Conservation (phyloP, 345 rosid genomes). For the Boechera stricta region DNA sequence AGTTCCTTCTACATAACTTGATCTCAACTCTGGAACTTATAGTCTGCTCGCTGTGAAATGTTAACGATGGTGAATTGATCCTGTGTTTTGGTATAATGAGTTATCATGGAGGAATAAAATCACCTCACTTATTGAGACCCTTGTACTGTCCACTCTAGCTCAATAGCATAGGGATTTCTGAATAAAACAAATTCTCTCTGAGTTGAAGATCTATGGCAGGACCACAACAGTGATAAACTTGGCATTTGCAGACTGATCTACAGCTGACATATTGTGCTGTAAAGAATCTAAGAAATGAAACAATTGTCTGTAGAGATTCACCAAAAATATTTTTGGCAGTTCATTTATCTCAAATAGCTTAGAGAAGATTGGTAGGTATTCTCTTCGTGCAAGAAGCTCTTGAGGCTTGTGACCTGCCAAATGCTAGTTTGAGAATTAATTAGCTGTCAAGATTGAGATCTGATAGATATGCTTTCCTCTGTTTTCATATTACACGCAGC, state of each 20-base stretch:
- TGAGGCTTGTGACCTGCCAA: not conserved
- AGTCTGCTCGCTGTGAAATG: conserved; percentile 1
- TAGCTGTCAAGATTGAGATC: conserved; percentile 7
- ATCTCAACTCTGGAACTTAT: not conserved
- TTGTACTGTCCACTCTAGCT: not conserved
- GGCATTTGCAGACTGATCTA: not conserved
- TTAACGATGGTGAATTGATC: not conserved
- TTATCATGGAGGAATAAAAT: not conserved
- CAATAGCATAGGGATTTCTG: not conserved
- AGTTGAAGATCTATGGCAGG: not conserved
- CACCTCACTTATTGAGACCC: not conserved
- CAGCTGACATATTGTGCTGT: not conserved
- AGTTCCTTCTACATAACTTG: not conserved
- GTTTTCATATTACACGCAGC: conserved; percentile 51
- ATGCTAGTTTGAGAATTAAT: conserved; percentile 9
- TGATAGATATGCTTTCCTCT: conserved; percentile 4
- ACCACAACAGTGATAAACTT: not conserved
- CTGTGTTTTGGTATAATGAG: not conserved
- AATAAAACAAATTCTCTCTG: no score
- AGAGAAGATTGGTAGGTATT: conserved; percentile 2
- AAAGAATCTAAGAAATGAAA: not conserved
- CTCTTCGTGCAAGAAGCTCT: conserved; percentile 16
- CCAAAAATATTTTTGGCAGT: not conserved
- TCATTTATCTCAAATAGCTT: not conserved
- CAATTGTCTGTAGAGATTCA: not conserved